Evolutionary conservation across 1,284 basidiomycete genomes (phyloP).

Genomic region (Erythrobasidium hasegawianum): DNA sequence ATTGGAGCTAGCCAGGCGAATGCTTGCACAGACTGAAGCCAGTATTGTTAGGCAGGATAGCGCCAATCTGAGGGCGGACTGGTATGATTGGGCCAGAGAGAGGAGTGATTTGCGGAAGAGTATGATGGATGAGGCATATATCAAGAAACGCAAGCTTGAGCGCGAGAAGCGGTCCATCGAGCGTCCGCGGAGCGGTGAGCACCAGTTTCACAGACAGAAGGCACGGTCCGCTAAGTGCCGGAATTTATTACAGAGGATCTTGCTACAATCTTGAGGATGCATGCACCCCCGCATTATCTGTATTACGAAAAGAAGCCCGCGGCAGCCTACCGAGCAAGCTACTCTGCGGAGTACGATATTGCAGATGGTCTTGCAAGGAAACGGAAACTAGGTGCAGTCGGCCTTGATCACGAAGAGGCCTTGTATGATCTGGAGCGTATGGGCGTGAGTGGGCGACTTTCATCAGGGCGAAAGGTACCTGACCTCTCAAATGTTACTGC

Average conservation of each 20-base stretch:
- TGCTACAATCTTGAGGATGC: conserved; percentile 38
- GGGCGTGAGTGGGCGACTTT: conserved; percentile 38
- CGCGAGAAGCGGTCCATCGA: conserved; percentile 71
- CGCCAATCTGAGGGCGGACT: conserved; percentile 58
- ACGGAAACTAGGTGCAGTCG: conserved; percentile 34
- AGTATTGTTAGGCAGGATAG: conserved; percentile 69
- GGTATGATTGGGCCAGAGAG: conserved; percentile 63
- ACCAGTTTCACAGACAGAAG: background rate
- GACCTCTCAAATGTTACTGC: background rate
- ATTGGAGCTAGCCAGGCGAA: conserved; percentile 47
- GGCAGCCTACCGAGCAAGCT: conserved; percentile 39
- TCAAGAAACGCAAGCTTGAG: conserved; percentile 73
- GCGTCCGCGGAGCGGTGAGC: conserved; percentile 64
- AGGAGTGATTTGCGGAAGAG: conserved; percentile 70
- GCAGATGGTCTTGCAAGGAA: conserved; percentile 40
- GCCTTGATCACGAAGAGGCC: conserved; percentile 40
- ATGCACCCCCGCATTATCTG: conserved; percentile 38
- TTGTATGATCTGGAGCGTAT: conserved; percentile 42
- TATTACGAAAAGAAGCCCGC: conserved; percentile 38
- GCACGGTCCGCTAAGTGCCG: background rate
- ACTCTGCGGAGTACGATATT: conserved; percentile 41
- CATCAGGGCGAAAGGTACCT: too few species aligned
- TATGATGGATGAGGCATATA: conserved; percentile 75
- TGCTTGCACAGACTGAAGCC: conserved; percentile 60
- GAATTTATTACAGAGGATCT: conserved; percentile 35